Conservation (phyloP, 2,329 filamentous ascomycete genomes). For the Fusarium tuaranense region DNA sequence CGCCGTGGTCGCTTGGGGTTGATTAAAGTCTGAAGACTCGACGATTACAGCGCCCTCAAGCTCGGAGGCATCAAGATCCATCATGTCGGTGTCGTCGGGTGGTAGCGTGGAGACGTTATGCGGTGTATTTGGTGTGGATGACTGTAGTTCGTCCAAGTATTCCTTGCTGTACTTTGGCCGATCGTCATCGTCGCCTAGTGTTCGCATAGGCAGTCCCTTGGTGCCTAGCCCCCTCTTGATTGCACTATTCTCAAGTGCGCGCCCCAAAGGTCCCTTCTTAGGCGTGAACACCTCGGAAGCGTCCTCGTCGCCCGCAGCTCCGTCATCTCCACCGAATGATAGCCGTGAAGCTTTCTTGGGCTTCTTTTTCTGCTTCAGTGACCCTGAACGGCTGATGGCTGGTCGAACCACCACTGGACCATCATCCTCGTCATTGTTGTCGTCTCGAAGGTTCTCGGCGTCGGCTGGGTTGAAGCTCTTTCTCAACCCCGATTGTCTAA, state of each 20-base stretch:
- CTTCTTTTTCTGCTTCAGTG: conserved; percentile 75
- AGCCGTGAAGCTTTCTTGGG: conserved; percentile 68
- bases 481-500: conserved; percentile 69
- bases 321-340: conserved; percentile 77
- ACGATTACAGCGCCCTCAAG: conserved; percentile 75
- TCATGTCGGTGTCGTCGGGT: conserved; percentile 61
- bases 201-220: conserved; percentile 66
- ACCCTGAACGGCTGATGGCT: conserved; percentile 58
- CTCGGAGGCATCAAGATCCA: conserved; percentile 69
- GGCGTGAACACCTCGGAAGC: conserved; percentile 65
- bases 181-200: conserved; percentile 71
- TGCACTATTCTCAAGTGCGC: conserved; percentile 76
- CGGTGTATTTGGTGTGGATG: conserved; percentile 86
- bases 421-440: conserved; percentile 58
- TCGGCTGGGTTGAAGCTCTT: conserved; percentile 65
- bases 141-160: conserved; percentile 86
- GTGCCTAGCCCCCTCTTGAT: conserved; percentile 63
- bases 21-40: conserved; percentile 53
- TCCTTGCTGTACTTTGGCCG: conserved; percentile 87
- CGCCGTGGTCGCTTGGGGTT: conserved; percentile 52
- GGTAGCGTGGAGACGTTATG: conserved; percentile 65
- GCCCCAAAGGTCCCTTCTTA: conserved; percentile 74
- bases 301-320: conserved; percentile 64
- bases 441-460: conserved; percentile 46
- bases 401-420: conserved; percentile 64